Percentiles rank a stretch among this genome's conserved stretches.
These are phyloP conservation scores for Populus tomentosa DNA, from an alignment of 441 rosid species.

Conservation along the genomic window DNA sequence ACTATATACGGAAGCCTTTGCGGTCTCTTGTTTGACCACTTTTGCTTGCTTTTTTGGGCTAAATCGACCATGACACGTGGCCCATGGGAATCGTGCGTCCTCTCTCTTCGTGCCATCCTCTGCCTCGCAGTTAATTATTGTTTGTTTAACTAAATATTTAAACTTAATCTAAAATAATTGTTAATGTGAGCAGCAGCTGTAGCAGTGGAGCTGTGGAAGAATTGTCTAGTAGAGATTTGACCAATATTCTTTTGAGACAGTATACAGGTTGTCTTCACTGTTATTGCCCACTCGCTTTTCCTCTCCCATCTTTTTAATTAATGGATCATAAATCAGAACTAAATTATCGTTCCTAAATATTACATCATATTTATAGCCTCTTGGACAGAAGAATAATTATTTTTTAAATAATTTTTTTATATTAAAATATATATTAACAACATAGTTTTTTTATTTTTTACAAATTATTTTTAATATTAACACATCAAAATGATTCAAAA, in stretches of 20 bases:
- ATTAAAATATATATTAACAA: too few relatives aligned
- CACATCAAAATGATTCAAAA: too few relatives aligned
- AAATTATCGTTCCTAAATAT: not conserved
- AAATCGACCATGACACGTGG: not conserved
- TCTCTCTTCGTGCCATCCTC: not conserved
- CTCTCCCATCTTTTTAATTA: not conserved
- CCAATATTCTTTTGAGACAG: not conserved
- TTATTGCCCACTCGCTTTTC: not conserved
- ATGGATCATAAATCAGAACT: not conserved
- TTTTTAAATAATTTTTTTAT: too few relatives aligned
- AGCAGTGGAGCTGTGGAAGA: not conserved
- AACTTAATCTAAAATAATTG: not conserved
- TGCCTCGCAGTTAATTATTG: not conserved
- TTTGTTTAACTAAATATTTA: not conserved
- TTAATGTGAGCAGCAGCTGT: not conserved
- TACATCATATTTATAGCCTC: not conserved
- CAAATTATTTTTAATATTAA: too few relatives aligned
- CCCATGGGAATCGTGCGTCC: not conserved
- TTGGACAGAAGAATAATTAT: rapidly evolving
- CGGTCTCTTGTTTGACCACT: not conserved
- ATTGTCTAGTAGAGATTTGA: not conserved
- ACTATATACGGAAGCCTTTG: not conserved
- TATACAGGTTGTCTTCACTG: not conserved
- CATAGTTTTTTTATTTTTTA: too few relatives aligned
- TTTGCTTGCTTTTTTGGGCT: not conserved